Evolutionary conservation across 108 stramenopile genomes (phyloP), one percentile per base, ranked within the genome.

Genomic region (Phaeodactylum tricornutum): DNA sequence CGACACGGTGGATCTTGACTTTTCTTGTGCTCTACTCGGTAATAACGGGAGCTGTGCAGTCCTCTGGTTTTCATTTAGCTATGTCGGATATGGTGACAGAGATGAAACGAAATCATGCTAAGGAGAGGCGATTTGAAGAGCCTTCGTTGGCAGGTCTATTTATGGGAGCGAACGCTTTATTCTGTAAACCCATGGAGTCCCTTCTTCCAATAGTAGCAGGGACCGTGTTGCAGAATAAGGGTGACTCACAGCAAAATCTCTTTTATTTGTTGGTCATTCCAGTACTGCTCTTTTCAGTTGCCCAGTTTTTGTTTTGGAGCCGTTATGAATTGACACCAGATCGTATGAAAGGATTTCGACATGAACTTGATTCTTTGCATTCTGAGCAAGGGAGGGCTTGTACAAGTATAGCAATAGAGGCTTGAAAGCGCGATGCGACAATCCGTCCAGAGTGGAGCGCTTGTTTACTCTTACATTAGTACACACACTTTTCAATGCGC

Each of bases 41-140:
- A 16, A 48, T 53, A 9, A 67, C 69, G n/a, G 61, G 36, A 9
- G 74, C 74, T 7, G 66, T 75, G 8, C 29, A 29, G 27, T 58
- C 59, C 24, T 43, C 69, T 19, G 67, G 74, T 19, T 55, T 55
- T 39, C 34, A 29, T 6, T 29, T 67, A 46, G 67, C 41, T 42
- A 75, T 75, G 74, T 44, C 64, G 22, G 74, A 75, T 46, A 69
- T 75, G 74, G 64, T 66, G 4, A 29, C 71, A 20, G 67, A 69
- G 47, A 64, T 71, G 74, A 75, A 75, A 43, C 47, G 33, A 21
- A 66, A 49, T 14, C 69, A 71, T 42, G 64, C 69, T 6, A 20
- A 19, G 12, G 64, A 70, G 33, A 50, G 59, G 17, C 74, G 67
- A 1, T 55, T 35, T 17, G 74, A 70, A 32, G 69, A 75, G 44